Percentiles rank a stretch among this genome's conserved stretches.
Evolutionary conservation across 306 rosid species (phyloP).

Genomic region (Pyrus pyrifolia): DNA sequence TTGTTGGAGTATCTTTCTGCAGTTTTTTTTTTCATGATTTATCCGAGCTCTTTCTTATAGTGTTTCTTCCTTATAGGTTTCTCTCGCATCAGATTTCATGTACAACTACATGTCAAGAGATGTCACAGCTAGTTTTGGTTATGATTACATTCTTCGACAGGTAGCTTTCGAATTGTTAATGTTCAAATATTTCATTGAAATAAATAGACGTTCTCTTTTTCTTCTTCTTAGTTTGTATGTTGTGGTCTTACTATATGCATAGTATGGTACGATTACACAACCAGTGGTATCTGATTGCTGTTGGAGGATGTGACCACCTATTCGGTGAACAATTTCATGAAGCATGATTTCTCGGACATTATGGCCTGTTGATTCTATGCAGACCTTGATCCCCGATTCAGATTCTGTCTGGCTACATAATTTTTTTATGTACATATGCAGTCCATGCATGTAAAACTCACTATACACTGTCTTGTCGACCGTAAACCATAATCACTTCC

Average conservation of each 20-base stretch:
- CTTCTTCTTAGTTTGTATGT: background rate
- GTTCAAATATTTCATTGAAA: background rate
- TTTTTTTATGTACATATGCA: background rate
- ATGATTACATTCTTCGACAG: slow-evolving; percentile 96
- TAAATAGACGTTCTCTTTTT: background rate
- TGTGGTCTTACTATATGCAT: background rate
- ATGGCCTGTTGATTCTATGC: background rate
- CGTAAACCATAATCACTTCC: background rate
- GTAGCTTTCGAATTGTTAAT: slow-evolving; percentile 8
- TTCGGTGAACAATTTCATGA: background rate
- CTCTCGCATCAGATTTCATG: slow-evolving; percentile 85
- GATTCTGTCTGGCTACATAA: background rate
- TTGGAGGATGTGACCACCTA: background rate
- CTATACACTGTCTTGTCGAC: background rate
- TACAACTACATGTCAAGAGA: slow-evolving; percentile 91
- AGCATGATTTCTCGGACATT: background rate
- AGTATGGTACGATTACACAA: background rate
- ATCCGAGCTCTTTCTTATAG: background rate
- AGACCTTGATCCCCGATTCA: background rate
- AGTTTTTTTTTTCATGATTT: background rate
- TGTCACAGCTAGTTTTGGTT: slow-evolving; percentile 78
- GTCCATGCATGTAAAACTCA: background rate
- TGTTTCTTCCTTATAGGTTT: slow-evolving; percentile 46
- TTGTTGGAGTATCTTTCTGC: background rate
- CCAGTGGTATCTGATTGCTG: background rate